phyloP scores from a whole-genome alignment of 345 rosid genomes.

The Crucihimalaya himalaica region DNA sequence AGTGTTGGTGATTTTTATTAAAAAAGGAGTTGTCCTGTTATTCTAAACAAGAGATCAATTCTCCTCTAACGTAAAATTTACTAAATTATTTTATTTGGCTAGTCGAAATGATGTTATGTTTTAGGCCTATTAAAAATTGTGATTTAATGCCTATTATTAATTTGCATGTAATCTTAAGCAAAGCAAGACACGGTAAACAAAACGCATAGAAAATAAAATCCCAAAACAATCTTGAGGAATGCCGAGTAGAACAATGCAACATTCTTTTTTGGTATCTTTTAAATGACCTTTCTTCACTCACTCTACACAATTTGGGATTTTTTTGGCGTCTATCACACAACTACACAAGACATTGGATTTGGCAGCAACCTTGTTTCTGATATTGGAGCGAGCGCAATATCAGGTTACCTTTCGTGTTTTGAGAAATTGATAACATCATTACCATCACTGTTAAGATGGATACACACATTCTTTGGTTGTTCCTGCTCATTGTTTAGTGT shows the following conservation, averaged over 20 bases:
- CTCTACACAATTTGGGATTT: not conserved
- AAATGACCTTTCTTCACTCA: not conserved
- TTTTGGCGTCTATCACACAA: not conserved
- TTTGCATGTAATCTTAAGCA: not conserved
- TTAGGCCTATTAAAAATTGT: no score
- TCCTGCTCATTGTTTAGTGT: not conserved
- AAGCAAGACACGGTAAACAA: not conserved
- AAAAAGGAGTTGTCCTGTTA: no score
- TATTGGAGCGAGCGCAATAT: not conserved
- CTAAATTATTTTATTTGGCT: no score
- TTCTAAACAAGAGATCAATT: no score
- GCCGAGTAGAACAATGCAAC: conserved; percentile 7
- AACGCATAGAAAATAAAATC: not conserved
- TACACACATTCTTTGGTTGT: not conserved
- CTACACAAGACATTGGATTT: not conserved
- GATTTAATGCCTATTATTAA: not conserved
- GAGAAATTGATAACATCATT: not conserved
- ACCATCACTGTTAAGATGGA: not conserved
- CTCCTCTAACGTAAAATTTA: no score
- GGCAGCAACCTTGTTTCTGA: not conserved
- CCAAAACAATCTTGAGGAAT: conserved; percentile 5
- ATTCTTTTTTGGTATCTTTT: not conserved
- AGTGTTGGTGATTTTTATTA: no score
- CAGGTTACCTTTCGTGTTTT: not conserved
- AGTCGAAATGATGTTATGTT: no score